A percentile compares a stretch with the other conserved stretches of the same genome.
Conservation (phyloP, 768 basidiomycete species). For the Boletus tomentosulus region DNA sequence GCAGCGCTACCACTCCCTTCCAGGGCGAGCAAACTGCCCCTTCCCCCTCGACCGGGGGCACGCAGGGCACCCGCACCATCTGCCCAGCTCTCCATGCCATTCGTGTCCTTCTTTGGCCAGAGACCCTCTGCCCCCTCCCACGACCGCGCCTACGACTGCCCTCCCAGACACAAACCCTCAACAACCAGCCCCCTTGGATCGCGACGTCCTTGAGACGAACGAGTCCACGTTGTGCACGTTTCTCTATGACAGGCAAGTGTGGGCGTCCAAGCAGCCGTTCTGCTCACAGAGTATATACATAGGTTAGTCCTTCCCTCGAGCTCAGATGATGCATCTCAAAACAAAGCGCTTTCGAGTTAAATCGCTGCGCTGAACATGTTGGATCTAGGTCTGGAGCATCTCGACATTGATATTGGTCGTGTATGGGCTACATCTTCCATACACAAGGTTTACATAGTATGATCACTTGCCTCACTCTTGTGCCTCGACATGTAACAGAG, state of each 20-base stretch:
- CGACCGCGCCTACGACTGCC: no score
- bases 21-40: slow-evolving; percentile 45
- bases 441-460: no score
- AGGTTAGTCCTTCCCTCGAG: slow-evolving; percentile 78
- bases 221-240: slow-evolving; percentile 67
- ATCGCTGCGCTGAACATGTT: no score
- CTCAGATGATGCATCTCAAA: slow-evolving; percentile 78
- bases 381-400: slow-evolving; percentile 84
- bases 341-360: no score
- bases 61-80: slow-evolving; percentile 18
- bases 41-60: slow-evolving; percentile 33
- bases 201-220: slow-evolving; percentile 63
- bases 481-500: no score
- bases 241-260: slow-evolving; percentile 76
- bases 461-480: no score
- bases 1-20: slow-evolving; percentile 31
- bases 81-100: slow-evolving; percentile 64
- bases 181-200: slow-evolving; percentile 10
- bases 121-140: no score
- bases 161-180: no score
- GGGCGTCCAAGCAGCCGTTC: neutral
- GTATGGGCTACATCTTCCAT: no score
- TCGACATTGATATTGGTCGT: slow-evolving; percentile 74
- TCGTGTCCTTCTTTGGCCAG: slow-evolving; percentile 71
- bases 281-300: neutral